These are phyloP conservation scores for Coniochaeta sp. DNA, from an alignment of 2,329 filamentous ascomycete species.

Conservation along the genomic window DNA sequence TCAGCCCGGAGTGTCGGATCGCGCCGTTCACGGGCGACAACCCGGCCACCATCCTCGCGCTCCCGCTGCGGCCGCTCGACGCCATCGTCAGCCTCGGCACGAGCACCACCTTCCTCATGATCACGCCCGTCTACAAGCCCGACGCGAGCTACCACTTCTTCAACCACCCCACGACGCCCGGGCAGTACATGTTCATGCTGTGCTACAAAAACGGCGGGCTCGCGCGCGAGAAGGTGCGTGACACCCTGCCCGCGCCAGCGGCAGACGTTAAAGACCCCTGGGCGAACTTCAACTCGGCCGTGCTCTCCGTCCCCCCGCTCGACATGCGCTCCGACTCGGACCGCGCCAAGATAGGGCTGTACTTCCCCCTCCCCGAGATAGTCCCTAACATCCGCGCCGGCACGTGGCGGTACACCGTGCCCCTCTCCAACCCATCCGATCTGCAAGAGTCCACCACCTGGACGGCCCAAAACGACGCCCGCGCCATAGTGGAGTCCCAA, in stretches of 20 bases:
- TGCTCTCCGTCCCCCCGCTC: constrained; percentile 62
- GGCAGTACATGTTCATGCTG: constrained; percentile 99
- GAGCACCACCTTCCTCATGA: constrained; percentile 96
- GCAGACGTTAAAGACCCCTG: constrained; percentile 51
- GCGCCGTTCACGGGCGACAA: constrained; percentile 94
- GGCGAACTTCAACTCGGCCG: constrained; percentile 71
- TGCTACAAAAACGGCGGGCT: constrained; percentile 99
- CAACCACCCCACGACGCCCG: constrained; percentile 87
- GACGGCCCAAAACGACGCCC: constrained; percentile 63
- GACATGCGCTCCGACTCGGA: constrained; percentile 48
- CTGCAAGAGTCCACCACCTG: constrained; percentile 37
- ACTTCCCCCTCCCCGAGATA: constrained; percentile 91
- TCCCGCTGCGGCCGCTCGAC: constrained; percentile 80
- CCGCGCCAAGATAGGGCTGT: constrained; percentile 80
- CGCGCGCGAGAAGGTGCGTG: constrained; percentile 82
- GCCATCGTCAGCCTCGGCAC: constrained; percentile 94
- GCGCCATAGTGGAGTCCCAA: constrained; percentile 90
- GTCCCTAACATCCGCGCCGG: constrained; percentile 84
- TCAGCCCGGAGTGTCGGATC: constrained; percentile 66
- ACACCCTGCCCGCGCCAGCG: constrained; percentile 56
- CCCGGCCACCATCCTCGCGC: constrained; percentile 84
- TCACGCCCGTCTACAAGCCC: constrained; percentile 82
- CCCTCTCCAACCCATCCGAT: constrained; percentile 44
- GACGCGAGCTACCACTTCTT: constrained; percentile 94
- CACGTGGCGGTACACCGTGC: constrained; percentile 72